phyloP scores from a whole-genome alignment of 2,329 filamentous ascomycete genomes.

The Fusarium siculi region DNA sequence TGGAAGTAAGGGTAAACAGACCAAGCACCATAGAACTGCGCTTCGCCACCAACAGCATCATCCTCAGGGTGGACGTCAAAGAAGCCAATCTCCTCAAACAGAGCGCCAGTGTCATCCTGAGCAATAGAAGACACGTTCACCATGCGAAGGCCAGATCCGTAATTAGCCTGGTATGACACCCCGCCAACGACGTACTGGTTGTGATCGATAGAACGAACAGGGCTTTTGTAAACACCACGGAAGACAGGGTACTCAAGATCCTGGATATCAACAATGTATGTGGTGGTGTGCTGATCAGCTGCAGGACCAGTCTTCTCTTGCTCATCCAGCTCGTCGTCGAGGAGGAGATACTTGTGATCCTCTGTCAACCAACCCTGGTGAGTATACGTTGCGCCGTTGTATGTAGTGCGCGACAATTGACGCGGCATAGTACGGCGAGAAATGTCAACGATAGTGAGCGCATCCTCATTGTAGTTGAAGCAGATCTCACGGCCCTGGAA shows the following conservation, averaged over 20 bases:
- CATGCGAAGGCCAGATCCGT: constrained; percentile 2
- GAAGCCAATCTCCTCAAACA: constrained; percentile 8
- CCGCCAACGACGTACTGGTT: constrained; percentile 6
- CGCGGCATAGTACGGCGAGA: constrained; percentile 8
- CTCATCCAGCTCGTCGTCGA: constrained; percentile 66
- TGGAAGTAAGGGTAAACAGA: constrained; percentile 59
- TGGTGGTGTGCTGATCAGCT: constrained; percentile 55
- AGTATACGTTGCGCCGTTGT: constrained; percentile 10
- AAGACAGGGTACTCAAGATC: constrained; percentile 52
- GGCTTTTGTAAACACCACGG: constrained; percentile 19
- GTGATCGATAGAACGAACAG: constrained; percentile 9
- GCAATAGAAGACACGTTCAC: constrained; percentile 2
- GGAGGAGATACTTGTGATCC: constrained; percentile 54
- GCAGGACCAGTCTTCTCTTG: constrained; percentile 52
- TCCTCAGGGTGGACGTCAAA: constrained; percentile 10
- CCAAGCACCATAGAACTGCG: constrained; percentile 58
- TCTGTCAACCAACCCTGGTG: constrained; percentile 66
- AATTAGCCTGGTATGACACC: constrained; percentile 8
- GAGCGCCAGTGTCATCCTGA: constrained; percentile 1
- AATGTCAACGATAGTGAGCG: constrained; percentile 9
- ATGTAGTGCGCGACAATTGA: constrained; percentile 11
- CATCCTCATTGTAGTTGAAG: constrained; percentile 17
- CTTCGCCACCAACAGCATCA: constrained; percentile 55
- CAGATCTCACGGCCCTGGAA: constrained; percentile 13
- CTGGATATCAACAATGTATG: constrained; percentile 61